Percentiles rank a stretch among this genome's conserved stretches.
These are phyloP conservation scores for Apiotrichum porosum DNA, from an alignment of 1,284 basidiomycete genomes.

Conservation along the genomic window DNA sequence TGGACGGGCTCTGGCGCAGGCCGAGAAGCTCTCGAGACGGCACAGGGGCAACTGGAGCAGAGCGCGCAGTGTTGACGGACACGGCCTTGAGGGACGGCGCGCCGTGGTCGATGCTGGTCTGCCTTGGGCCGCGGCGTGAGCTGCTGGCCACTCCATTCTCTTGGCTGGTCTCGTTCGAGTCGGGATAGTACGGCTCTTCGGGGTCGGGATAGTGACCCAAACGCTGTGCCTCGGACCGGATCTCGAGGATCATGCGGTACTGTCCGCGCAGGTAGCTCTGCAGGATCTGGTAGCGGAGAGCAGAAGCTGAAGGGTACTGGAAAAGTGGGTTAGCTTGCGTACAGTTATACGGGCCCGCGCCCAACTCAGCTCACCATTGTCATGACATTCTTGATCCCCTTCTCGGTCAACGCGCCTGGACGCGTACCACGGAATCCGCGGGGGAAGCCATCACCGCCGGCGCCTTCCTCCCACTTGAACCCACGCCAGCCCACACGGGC, in stretches of 20 bases:
- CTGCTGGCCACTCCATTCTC: conserved; percentile 10
- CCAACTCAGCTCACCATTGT: conserved; percentile 68
- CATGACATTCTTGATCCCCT: conserved; percentile 79
- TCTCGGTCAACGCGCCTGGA: conserved; percentile 69
- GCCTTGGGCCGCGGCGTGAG: not conserved
- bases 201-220: conserved; percentile 36
- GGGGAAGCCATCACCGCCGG: conserved; percentile 39
- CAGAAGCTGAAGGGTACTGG: conserved; percentile 53
- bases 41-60: conserved; percentile 4
- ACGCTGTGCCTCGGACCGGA: conserved; percentile 34
- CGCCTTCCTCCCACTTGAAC: conserved; percentile 43
- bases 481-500: conserved; percentile 42
- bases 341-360: no score
- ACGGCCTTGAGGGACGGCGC: conserved; percentile 18
- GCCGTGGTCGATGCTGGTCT: conserved; percentile 11
- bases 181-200: conserved; percentile 22
- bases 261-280: conserved; percentile 54
- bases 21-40: not conserved
- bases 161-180: conserved; percentile 22
- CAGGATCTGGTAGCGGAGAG: conserved; percentile 52
- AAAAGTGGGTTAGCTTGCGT: not conserved
- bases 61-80: conserved; percentile 18
- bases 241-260: conserved; percentile 46
- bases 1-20: conserved; percentile 38
- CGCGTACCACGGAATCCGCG: conserved; percentile 51